Percentiles rank a stretch among this genome's conserved stretches.
Conservation (phyloP, 768 basidiomycete genomes). For the Boletus vermiculosoides region DNA sequence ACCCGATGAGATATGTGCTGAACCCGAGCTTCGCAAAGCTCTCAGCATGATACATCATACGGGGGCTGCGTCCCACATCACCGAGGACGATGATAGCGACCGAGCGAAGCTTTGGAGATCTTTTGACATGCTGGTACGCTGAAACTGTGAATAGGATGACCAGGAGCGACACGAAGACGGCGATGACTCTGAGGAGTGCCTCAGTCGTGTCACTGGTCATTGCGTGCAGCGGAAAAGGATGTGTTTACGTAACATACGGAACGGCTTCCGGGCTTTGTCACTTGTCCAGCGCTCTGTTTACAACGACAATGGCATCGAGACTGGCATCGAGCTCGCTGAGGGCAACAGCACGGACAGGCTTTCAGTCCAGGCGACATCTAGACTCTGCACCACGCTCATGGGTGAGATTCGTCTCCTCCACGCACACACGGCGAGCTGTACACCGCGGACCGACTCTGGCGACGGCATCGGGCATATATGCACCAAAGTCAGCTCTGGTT, state of each 20-base stretch:
- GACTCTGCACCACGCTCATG: slow-evolving; percentile 19
- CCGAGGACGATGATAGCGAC: slow-evolving; percentile 92
- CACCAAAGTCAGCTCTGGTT: slow-evolving; percentile 6
- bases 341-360: not conserved
- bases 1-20: slow-evolving; percentile 79
- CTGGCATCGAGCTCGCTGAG: slow-evolving; percentile 18
- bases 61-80: slow-evolving; percentile 91
- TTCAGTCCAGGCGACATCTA: slow-evolving; percentile 5
- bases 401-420: slow-evolving; percentile 26
- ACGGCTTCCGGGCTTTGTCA: not conserved
- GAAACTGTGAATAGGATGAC: slow-evolving; percentile 15
- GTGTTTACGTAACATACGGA: slow-evolving; percentile 21
- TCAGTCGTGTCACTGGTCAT: slow-evolving; percentile 4
- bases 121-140: slow-evolving; percentile 17
- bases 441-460: slow-evolving; percentile 35
- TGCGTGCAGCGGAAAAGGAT: not conserved
- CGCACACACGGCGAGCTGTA: slow-evolving; percentile 19
- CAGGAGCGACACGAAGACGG: slow-evolving; percentile 9
- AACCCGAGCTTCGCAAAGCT: slow-evolving; percentile 83
- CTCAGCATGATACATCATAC: slow-evolving; percentile 99
- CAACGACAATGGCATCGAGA: slow-evolving; percentile 22
- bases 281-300: not conserved
- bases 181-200: slow-evolving; percentile 3
- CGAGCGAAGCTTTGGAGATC: slow-evolving; percentile 48
- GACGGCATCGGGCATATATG: slow-evolving; percentile 31